These are phyloP conservation scores for Pharnaceum exiguum DNA, from an alignment of 148 eudicot species.

Conservation along the genomic window DNA sequence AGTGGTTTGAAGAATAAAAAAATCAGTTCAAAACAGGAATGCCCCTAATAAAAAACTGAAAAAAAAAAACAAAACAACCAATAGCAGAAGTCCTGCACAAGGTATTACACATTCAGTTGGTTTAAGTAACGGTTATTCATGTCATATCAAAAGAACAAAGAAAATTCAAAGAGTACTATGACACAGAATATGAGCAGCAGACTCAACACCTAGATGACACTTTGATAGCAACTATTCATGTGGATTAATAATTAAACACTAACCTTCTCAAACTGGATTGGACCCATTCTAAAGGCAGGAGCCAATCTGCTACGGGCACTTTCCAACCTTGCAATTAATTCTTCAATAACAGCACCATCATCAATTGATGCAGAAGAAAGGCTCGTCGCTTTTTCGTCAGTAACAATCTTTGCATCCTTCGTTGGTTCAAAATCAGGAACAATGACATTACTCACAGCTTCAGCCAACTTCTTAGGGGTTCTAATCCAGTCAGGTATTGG, in stretches of 20 bases:
- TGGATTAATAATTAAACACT: background rate
- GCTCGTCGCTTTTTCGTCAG: slow-evolving; percentile 67
- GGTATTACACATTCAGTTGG: no score
- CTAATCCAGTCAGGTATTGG: slow-evolving; percentile 65
- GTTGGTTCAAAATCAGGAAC: slow-evolving; percentile 73
- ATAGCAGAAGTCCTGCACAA: no score
- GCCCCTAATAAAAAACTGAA: no score
- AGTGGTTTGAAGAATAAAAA: no score
- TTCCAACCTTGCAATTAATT: slow-evolving; percentile 38
- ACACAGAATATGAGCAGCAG: no score
- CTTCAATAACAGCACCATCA: slow-evolving; percentile 59
- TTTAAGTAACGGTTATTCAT: no score
- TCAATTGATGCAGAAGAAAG: slow-evolving; percentile 53
- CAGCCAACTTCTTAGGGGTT: slow-evolving; percentile 34
- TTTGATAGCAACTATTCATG: background rate
- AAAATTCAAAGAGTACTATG: no score
- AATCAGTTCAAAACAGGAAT: no score
- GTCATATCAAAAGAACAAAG: no score
- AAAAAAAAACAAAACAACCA: no score
- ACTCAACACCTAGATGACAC: background rate
- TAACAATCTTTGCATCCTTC: slow-evolving; percentile 61
- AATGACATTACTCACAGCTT: slow-evolving; percentile 47
- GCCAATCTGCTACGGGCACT: slow-evolving; percentile 29
- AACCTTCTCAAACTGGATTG: slow-evolving; percentile 78
- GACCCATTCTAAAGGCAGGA: slow-evolving; percentile 55